Percentiles rank a stretch among this genome's conserved stretches.
Evolutionary conservation across 352 stramenopile species (phyloP).

Genomic region (Globisporangium uncinulatum): DNA sequence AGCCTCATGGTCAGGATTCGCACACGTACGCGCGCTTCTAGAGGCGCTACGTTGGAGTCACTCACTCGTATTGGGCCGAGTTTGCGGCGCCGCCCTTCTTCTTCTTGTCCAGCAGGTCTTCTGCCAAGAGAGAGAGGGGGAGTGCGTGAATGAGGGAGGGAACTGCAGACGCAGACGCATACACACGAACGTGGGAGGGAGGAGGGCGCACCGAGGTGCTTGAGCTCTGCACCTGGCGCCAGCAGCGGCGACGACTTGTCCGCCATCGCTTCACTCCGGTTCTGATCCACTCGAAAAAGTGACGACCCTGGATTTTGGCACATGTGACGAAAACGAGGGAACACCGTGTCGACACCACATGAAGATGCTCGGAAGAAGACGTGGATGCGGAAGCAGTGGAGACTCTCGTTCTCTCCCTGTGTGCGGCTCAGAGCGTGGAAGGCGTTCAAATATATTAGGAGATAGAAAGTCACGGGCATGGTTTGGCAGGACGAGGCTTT

Average conservation of each 20-base stretch:
- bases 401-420: no score
- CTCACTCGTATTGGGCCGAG: constrained; percentile 27
- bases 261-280: constrained; percentile 19
- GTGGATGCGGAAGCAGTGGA: no score
- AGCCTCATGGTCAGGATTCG: no score
- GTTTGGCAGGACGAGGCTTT: no score
- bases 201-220: constrained; percentile 33
- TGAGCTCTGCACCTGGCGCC: constrained; percentile 34
- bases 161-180: neutral
- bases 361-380: no score
- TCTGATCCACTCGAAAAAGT: constrained; percentile 6
- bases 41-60: neutral
- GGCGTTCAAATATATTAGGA: no score
- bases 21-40: constrained; percentile 1
- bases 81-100: constrained; percentile 6
- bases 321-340: no score
- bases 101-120: constrained; percentile 15
- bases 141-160: neutral
- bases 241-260: constrained; percentile 39
- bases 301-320: neutral
- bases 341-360: no score
- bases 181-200: no score
- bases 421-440: no score
- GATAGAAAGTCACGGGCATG: no score
- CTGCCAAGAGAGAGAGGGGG: neutral